Evolutionary conservation across 768 basidiomycete species (phyloP).

Genomic region (Lactarius indigo): DNA sequence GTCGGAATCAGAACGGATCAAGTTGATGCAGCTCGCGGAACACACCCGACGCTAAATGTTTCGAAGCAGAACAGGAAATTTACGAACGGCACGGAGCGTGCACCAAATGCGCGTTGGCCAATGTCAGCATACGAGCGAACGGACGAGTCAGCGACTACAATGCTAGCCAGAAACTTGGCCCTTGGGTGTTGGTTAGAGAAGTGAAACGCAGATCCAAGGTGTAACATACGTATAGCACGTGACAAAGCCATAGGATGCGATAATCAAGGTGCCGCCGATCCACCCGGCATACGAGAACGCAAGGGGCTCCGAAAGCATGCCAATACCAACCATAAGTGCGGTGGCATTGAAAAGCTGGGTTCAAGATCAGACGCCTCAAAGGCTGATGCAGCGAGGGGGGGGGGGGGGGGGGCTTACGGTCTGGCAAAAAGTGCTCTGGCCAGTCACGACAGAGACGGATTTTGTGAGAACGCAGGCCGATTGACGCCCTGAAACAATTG

Average conservation of each 20-base stretch:
- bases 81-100: conserved; percentile 59
- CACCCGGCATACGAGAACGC: conserved; percentile 93
- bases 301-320: conserved; percentile 84
- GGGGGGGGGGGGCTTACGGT: conserved; percentile 19
- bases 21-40: background rate
- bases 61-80: conserved; percentile 81
- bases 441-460: background rate
- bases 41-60: conserved; percentile 75
- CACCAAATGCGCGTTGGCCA: conserved; percentile 84
- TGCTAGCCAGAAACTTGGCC: conserved; percentile 78
- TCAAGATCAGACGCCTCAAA: background rate
- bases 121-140: conserved; percentile 87
- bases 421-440: conserved; percentile 29
- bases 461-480: background rate
- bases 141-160: conserved; percentile 66
- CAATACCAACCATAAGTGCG: conserved; percentile 83
- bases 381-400: too few species aligned
- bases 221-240: conserved; percentile 84
- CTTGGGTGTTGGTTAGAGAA: conserved; percentile 37
- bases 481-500: background rate
- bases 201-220: background rate
- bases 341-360: conserved; percentile 82
- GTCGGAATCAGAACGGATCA: background rate
- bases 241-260: conserved; percentile 71
- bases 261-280: conserved; percentile 69